Base-by-base conservation (phyloP, 352 stramenopile species). In the Phytophthora cactorum region DNA sequence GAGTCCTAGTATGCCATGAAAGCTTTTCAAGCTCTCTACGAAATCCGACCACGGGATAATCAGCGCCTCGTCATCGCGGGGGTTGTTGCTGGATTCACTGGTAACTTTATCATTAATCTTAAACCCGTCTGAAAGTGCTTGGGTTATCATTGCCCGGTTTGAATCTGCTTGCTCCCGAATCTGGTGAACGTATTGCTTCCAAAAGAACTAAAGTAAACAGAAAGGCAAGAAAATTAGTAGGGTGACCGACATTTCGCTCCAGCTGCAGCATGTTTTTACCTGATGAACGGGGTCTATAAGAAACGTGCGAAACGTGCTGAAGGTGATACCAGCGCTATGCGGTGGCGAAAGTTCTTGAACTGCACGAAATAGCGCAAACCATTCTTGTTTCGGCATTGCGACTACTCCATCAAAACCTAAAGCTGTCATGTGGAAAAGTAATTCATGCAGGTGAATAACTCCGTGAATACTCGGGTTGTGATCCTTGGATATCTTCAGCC, bases 231-330 rank as follows among this genome's bases (percentile, higher is more conserved):
- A 4, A 47, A 12, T 53, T 10, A 27, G 9, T n/a, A 46, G 28
- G 9, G 29, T 34, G 29, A 7, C 29, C 29, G 7, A 4, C 7
- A 39, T 12, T 17, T 27, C 3, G 15, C 12, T 46, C 22, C 22
- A 22, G 22, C 17, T 27, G 22, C 1, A 46, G 27, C n/a, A n/a
- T 25, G 1, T 46, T 63, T 22, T 49, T 71, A 81, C 77, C 75
- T 72, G 50, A 45, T 85, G 77, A 41, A 83, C 76, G 0, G 75
- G 77, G 5, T 85, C 75, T 9, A 85, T n/a, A 15, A 85, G 32
- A 43, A 79, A 71, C 5, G 57, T 74, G 28, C 75, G 68, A 54
- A 85, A 75, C 27, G 63, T 68, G 34, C 58, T 63, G 28, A 77
- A 70, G 27, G 63, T 51, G 32, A 79, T 72, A 2, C 63, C 60